Percentiles rank a stretch among this genome's conserved stretches.
Conservation (phyloP, 129 eudicot species). For the Tagetes erecta region DNA sequence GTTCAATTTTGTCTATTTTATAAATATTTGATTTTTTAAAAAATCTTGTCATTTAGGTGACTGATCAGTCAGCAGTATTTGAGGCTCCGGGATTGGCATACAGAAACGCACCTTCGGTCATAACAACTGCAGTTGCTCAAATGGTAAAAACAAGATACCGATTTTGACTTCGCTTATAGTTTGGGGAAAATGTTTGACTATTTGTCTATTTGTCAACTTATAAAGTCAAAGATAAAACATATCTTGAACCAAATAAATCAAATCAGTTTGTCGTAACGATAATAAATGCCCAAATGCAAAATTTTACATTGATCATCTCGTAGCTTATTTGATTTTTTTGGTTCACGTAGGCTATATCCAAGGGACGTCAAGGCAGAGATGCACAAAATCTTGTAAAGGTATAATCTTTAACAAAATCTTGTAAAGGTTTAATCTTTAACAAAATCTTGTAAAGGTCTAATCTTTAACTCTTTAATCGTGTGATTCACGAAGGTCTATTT, state of each 20-base stretch:
- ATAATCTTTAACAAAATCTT: constrained; percentile 41
- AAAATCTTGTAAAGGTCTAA: constrained; percentile 67
- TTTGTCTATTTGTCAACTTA: not conserved
- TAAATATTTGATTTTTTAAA: not conserved
- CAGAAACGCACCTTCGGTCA: constrained; percentile 54
- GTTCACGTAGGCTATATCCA: constrained; percentile 67
- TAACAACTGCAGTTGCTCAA: constrained; percentile 79
- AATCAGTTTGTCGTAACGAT: not conserved
- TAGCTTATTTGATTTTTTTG: not conserved
- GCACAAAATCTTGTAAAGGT: constrained; percentile 85
- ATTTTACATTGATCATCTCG: not conserved
- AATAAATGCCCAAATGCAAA: not conserved
- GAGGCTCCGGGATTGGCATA: constrained; percentile 60
- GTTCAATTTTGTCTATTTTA: not conserved
- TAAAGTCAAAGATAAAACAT: not conserved
- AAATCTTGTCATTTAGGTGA: constrained; percentile 22
- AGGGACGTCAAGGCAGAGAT: constrained; percentile 94
- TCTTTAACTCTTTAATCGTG: not conserved
- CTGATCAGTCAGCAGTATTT: constrained; percentile 60
- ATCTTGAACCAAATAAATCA: not conserved
- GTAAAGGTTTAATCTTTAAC: constrained; percentile 53
- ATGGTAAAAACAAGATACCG: constrained; percentile 57
- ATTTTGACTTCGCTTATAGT: not conserved
- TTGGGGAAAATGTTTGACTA: not conserved
- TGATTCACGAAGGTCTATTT: constrained; percentile 59